phyloP scores from a whole-genome alignment of 106 monocot genomes.

The Dioscorea zingiberensis region DNA sequence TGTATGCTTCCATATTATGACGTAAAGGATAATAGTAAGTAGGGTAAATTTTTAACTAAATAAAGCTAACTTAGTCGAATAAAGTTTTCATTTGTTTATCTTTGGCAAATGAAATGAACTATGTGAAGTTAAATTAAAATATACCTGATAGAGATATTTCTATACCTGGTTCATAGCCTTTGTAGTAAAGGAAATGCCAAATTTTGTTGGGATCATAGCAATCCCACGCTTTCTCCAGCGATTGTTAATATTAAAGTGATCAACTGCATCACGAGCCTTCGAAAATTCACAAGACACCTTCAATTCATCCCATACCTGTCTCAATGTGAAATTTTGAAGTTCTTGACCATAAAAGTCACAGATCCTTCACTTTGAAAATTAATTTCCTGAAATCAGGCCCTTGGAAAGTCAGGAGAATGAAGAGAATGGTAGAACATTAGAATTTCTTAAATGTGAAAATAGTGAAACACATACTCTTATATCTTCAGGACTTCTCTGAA shows the following conservation, averaged over 20 bases:
- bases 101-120: not conserved
- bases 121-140: not conserved
- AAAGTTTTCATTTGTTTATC: not conserved
- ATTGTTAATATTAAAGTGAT: constrained; percentile 53
- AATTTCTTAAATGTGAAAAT: not conserved
- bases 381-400: constrained; percentile 44
- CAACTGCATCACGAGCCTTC: constrained; percentile 43
- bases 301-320: constrained; percentile 69
- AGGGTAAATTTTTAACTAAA: not conserved
- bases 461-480: constrained; percentile 46
- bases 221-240: constrained; percentile 94
- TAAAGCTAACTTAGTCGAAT: not conserved
- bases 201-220: constrained; percentile 92
- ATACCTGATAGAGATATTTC: not conserved
- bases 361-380: constrained; percentile 82
- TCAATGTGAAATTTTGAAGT: constrained; percentile 63
- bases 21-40: no score
- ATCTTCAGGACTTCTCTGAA: constrained; percentile 77
- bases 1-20: no score
- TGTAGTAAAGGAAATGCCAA: constrained; percentile 92
- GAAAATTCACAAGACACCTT: constrained; percentile 70
- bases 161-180: constrained; percentile 88
- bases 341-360: constrained; percentile 75
- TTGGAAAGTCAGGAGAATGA: constrained; percentile 4
- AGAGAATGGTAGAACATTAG: not conserved